phyloP scores from a whole-genome alignment of 2,329 filamentous ascomycete genomes.

The Emmonsiellopsis sp. region DNA sequence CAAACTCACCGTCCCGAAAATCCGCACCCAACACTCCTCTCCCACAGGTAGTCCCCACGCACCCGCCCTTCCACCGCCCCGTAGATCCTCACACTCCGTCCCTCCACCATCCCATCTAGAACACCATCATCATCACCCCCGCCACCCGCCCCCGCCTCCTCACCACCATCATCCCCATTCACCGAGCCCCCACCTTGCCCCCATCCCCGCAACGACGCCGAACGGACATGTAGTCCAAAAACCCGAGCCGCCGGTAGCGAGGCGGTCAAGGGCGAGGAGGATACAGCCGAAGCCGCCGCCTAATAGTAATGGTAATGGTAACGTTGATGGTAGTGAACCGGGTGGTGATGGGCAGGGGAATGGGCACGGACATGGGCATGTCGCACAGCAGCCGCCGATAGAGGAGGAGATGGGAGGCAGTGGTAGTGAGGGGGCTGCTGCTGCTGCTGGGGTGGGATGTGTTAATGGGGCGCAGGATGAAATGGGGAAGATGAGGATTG shows the following conservation, averaged over 20 bases:
- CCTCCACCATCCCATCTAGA: slow-evolving; percentile 10
- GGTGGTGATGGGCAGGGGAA: too few species aligned
- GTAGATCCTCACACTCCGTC: slow-evolving; percentile 25
- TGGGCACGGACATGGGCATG: too few species aligned
- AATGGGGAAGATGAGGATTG: background rate
- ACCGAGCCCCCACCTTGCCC: background rate
- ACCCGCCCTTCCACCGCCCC: slow-evolving; percentile 33
- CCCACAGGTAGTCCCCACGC: slow-evolving; percentile 13
- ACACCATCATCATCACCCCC: slow-evolving; percentile 10
- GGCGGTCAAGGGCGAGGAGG: too few species aligned
- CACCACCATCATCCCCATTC: slow-evolving; percentile 6
- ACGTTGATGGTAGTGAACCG: too few species aligned
- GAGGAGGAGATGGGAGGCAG: background rate
- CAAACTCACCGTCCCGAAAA: background rate
- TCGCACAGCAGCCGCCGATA: too few species aligned
- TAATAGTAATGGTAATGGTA: too few species aligned
- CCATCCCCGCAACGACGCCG: slow-evolving; percentile 4
- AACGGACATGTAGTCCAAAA: background rate
- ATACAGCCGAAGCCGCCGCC: too few species aligned
- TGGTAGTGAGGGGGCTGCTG: background rate
- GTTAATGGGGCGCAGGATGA: background rate
- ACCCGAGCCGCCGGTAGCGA: slow-evolving; percentile 14
- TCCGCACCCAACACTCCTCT: background rate
- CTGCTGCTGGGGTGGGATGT: background rate
- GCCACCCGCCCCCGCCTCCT: slow-evolving; percentile 8